These are phyloP conservation scores for Psidium guajava DNA, from an alignment of 345 rosid species.

Conservation along the genomic window DNA sequence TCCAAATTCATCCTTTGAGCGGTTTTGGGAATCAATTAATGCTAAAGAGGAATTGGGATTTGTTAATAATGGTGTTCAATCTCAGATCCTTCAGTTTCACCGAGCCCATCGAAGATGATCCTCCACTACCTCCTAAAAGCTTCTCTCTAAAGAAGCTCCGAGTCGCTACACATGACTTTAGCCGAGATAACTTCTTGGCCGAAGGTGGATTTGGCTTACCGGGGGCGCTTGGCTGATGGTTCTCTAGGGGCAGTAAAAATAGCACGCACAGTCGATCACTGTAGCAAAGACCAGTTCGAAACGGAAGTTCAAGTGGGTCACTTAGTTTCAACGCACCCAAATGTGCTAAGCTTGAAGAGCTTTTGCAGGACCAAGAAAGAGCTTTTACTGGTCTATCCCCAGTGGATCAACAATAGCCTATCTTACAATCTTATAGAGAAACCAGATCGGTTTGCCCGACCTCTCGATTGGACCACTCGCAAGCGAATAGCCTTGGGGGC, in stretches of 20 bases:
- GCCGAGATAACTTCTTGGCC: too few species aligned
- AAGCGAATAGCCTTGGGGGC: background rate
- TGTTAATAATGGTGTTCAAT: background rate
- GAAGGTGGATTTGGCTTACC: too few species aligned
- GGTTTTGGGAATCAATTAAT: background rate
- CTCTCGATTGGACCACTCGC: background rate
- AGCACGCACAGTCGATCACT: background rate
- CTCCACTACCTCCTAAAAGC: too few species aligned
- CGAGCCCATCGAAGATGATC: background rate
- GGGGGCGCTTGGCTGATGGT: too few species aligned
- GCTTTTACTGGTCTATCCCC: slow-evolving; percentile 2
- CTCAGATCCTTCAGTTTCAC: background rate
- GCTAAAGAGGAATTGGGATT: background rate
- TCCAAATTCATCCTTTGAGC: background rate
- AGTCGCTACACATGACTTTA: too few species aligned
- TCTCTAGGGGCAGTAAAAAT: background rate
- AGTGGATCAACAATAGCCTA: background rate
- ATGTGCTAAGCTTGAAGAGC: background rate
- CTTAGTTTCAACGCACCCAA: background rate
- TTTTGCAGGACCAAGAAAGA: background rate
- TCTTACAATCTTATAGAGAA: background rate
- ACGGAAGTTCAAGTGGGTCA: background rate
- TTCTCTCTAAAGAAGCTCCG: too few species aligned
- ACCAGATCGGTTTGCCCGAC: background rate
- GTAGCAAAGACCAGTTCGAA: background rate